Percentiles rank a stretch among this genome's conserved stretches.
These are phyloP conservation scores for Boletus chippewaensis DNA, from an alignment of 1,284 basidiomycete genomes.

Conservation along the genomic window DNA sequence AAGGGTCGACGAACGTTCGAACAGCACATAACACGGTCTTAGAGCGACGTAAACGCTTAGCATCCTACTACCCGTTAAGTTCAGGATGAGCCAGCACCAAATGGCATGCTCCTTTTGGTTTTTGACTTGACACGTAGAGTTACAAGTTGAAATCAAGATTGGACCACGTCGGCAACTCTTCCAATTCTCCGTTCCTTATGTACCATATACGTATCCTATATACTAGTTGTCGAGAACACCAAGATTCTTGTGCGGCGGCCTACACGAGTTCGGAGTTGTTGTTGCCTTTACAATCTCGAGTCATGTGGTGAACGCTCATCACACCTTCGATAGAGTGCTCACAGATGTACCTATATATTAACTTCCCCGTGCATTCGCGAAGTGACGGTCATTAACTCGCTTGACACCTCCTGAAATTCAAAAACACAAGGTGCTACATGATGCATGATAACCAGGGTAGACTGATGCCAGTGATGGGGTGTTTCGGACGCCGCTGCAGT, in stretches of 20 bases:
- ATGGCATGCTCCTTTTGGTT: neutral
- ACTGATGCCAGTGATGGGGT: neutral
- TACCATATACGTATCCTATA: neutral
- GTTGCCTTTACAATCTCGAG: neutral
- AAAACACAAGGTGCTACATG: neutral
- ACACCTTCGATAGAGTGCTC: constrained; percentile 1
- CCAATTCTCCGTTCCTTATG: neutral
- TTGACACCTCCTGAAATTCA: constrained; percentile 1
- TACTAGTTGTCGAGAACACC: neutral
- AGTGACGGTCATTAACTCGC: constrained; percentile 17
- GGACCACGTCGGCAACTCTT: constrained; percentile 1
- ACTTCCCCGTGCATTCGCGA: constrained; percentile 8
- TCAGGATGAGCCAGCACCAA: neutral
- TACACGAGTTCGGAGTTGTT: neutral
- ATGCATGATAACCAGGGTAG: neutral
- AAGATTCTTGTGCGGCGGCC: neutral
- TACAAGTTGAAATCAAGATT: neutral
- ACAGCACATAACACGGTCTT: neutral
- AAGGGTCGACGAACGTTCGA: neutral
- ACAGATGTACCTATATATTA: neutral
- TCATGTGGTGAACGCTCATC: neutral
- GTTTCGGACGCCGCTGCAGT: constrained; percentile 5
- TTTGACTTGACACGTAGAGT: neutral
- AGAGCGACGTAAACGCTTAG: neutral
- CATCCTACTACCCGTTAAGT: neutral